Conservation (phyloP, 352 stramenopile genomes). For the Pythium sp. region DNA sequence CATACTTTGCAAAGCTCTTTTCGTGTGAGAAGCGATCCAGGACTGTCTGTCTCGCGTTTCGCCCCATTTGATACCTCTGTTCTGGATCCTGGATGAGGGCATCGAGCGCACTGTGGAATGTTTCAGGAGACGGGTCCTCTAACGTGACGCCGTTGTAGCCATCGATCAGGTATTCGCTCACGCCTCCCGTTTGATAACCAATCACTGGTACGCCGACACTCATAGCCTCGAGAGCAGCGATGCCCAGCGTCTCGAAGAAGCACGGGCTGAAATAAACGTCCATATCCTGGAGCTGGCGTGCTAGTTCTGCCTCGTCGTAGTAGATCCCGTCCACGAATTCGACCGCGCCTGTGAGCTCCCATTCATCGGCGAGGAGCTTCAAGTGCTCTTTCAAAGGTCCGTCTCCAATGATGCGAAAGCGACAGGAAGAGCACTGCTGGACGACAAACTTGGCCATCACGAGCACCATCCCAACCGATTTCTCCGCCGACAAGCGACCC, state of each 20-base stretch:
- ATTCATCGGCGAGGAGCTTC: constrained; percentile 26
- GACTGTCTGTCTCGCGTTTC: constrained; percentile 36
- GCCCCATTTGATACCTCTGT: constrained; percentile 25
- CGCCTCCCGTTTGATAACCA: constrained; percentile 41
- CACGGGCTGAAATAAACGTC: constrained; percentile 41
- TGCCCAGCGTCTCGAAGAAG: constrained; percentile 50
- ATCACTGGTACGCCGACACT: constrained; percentile 48
- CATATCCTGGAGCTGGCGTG: constrained; percentile 29
- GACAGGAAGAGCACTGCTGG: constrained; percentile 21
- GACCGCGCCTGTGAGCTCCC: constrained; percentile 25
- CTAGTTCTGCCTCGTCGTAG: constrained; percentile 32
- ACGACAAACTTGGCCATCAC: constrained; percentile 26
- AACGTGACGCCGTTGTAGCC: constrained; percentile 41
- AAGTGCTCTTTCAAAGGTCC: constrained; percentile 31
- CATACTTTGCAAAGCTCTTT: constrained; percentile 29
- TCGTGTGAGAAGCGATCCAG: constrained; percentile 29
- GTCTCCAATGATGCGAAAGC: constrained; percentile 37
- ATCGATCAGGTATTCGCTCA: constrained; percentile 45
- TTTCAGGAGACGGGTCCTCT: constrained; percentile 24
- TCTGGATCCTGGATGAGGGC: constrained; percentile 23
- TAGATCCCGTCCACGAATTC: constrained; percentile 52
- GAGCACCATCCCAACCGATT: constrained; percentile 44
- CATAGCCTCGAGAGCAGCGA: constrained; percentile 60
- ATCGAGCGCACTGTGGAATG: constrained; percentile 30
- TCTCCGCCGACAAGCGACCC: constrained; percentile 43